A percentile compares a stretch with the other conserved stretches of the same genome.
These are phyloP conservation scores for Vicia sativa DNA, from an alignment of 306 rosid species.

Conservation along the genomic window DNA sequence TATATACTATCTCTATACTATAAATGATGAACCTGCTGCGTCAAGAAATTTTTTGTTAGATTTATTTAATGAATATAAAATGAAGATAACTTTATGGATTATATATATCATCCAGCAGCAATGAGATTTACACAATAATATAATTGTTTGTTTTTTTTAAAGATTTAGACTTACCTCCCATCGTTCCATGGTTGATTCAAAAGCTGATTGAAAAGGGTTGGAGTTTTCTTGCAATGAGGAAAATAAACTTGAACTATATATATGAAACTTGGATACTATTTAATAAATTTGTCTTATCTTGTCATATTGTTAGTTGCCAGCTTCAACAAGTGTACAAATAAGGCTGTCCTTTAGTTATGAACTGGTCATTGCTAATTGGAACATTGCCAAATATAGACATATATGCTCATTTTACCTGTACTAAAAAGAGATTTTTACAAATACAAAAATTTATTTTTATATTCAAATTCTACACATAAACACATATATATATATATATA, in stretches of 20 bases:
- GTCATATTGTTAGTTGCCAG: not conserved
- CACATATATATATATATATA: too few relatives aligned
- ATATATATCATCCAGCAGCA: too few relatives aligned
- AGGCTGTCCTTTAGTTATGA: not conserved
- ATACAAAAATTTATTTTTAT: not conserved
- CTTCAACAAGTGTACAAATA: not conserved
- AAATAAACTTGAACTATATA: not conserved
- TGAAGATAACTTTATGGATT: not conserved
- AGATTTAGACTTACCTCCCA: not conserved
- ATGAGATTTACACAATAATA: too few relatives aligned
- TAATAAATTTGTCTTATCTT: not conserved
- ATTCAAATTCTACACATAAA: not conserved
- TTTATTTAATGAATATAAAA: not conserved
- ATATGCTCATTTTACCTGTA: not conserved
- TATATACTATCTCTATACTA: not conserved
- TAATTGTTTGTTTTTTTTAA: too few relatives aligned
- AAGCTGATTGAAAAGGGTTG: not conserved
- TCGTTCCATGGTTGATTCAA: not conserved
- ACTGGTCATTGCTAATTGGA: not conserved
- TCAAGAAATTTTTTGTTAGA: conserved; percentile 19
- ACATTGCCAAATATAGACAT: not conserved
- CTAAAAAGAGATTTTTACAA: not conserved
- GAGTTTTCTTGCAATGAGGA: not conserved
- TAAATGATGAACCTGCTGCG: conserved; percentile 25
- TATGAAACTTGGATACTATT: not conserved